phyloP scores from a whole-genome alignment of 1,139 yeast species.

The Geotrichum restrictum region DNA sequence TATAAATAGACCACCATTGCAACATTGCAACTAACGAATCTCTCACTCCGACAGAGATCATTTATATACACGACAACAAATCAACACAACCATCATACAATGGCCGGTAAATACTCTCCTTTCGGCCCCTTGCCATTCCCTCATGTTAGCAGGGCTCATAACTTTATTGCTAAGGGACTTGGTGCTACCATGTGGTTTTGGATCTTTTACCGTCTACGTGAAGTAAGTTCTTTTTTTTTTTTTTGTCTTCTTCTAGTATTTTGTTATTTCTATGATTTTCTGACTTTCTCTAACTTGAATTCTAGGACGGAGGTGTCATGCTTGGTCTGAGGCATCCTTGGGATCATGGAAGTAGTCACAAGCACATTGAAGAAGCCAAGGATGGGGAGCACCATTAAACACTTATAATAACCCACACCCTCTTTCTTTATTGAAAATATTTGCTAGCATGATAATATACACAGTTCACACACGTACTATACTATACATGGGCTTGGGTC shows the following conservation, averaged over 20 bases:
- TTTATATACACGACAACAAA: too few species aligned
- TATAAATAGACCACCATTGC: too few species aligned
- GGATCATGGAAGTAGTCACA: constrained; percentile 37
- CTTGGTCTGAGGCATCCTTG: constrained; percentile 44
- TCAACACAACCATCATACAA: background rate
- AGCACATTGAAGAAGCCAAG: constrained; percentile 19
- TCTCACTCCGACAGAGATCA: too few species aligned
- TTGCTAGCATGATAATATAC: constrained; percentile 4
- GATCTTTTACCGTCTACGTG: constrained; percentile 72
- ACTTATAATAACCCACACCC: background rate
- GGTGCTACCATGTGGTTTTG: constrained; percentile 90
- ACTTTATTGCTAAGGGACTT: constrained; percentile 57
- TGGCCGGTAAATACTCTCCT: constrained; percentile 20
- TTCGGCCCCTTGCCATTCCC: constrained; percentile 39
- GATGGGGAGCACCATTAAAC: constrained; percentile 17
- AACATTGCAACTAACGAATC: too few species aligned
- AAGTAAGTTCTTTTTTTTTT: constrained; percentile 40
- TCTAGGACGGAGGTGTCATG: constrained; percentile 41
- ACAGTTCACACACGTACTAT: background rate
- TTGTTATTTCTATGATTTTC: background rate
- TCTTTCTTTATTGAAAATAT: background rate
- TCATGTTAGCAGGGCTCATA: constrained; percentile 40
- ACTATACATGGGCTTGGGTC: constrained; percentile 6
- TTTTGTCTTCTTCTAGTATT: background rate
- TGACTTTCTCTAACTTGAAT: background rate